These are phyloP conservation scores for Tetracladium setigerum DNA, from an alignment of 495 filamentous ascomycete species.

Conservation along the genomic window DNA sequence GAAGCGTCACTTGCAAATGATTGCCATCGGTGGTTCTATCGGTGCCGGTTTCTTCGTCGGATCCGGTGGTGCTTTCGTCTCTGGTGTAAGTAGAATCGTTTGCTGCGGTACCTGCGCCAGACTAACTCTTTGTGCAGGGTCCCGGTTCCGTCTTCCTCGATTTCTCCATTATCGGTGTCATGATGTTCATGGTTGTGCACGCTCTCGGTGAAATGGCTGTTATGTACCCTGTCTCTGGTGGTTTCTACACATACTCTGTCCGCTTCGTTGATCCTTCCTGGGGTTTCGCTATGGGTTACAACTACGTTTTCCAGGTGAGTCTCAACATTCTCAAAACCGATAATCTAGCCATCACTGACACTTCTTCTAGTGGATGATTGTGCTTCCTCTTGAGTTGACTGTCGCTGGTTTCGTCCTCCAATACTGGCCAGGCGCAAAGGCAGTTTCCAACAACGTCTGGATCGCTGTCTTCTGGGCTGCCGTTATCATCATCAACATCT, in stretches of 20 bases:
- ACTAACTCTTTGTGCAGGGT: conserved; percentile 22
- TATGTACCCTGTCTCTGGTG: conserved; percentile 50
- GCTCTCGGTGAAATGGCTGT: conserved; percentile 12
- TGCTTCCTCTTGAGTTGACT: conserved; percentile 48
- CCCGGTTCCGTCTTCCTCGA: conserved; percentile 27
- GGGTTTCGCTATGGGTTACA: conserved; percentile 86
- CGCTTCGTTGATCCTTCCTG: conserved; percentile 70
- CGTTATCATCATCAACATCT: conserved; percentile 59
- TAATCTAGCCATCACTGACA: conserved; percentile 69
- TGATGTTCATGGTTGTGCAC: conserved; percentile 13
- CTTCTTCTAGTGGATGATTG: conserved; percentile 56
- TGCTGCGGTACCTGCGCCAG: neutral
- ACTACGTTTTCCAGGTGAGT: conserved; percentile 38
- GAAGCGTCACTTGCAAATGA: conserved; percentile 62
- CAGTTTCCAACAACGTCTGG: conserved; percentile 55
- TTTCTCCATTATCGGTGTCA: conserved; percentile 3
- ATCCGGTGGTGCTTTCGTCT: conserved; percentile 22
- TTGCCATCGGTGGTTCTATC: conserved; percentile 57
- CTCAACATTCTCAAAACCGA: neutral
- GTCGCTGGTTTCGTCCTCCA: conserved; percentile 45
- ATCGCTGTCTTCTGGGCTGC: conserved; percentile 49
- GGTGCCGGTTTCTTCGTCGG: conserved; percentile 40
- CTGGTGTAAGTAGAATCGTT: conserved; percentile 26
- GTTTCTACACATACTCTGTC: conserved; percentile 62
- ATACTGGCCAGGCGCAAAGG: conserved; percentile 46